These are phyloP conservation scores for Phytophthora tentaculata DNA, from an alignment of 352 stramenopile genomes.

Conservation along the genomic window DNA sequence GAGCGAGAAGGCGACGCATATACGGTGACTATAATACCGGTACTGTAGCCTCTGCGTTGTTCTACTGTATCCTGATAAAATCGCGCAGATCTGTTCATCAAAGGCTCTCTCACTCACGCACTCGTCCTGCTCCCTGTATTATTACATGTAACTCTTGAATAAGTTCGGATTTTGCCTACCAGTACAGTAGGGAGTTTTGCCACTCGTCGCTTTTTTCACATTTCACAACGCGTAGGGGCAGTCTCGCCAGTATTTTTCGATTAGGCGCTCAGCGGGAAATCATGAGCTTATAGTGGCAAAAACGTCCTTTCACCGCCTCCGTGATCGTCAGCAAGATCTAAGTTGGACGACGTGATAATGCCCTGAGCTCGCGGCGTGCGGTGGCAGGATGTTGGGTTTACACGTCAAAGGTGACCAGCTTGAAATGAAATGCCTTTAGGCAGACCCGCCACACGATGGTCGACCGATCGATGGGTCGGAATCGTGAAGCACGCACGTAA, in stretches of 20 bases:
- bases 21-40: too few relatives aligned
- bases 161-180: constrained; percentile 22
- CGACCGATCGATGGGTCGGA: constrained; percentile 20
- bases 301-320: constrained; percentile 13
- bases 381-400: constrained; percentile 10
- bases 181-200: too few relatives aligned
- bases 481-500: constrained; percentile 3
- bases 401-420: too few relatives aligned
- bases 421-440: too few relatives aligned
- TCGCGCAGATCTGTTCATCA: constrained; percentile 24
- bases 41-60: constrained; percentile 8
- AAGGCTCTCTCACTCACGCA: constrained; percentile 3
- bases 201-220: too few relatives aligned
- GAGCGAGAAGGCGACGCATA: background rate
- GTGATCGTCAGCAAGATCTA: background rate
- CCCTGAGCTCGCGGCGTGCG: constrained; percentile 8
- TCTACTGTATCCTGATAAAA: constrained; percentile 18
- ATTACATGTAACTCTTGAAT: too few relatives aligned
- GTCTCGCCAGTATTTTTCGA: constrained; percentile 30
- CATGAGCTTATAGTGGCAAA: background rate
- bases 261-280: constrained; percentile 20
- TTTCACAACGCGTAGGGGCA: background rate
- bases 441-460: constrained; percentile 21
- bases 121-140: background rate
- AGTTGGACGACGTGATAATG: constrained; percentile 16